A percentile compares a stretch with the other conserved stretches of the same genome.
Conservation (phyloP, 208 protist genomes). For the Polymyxa betae region DNA sequence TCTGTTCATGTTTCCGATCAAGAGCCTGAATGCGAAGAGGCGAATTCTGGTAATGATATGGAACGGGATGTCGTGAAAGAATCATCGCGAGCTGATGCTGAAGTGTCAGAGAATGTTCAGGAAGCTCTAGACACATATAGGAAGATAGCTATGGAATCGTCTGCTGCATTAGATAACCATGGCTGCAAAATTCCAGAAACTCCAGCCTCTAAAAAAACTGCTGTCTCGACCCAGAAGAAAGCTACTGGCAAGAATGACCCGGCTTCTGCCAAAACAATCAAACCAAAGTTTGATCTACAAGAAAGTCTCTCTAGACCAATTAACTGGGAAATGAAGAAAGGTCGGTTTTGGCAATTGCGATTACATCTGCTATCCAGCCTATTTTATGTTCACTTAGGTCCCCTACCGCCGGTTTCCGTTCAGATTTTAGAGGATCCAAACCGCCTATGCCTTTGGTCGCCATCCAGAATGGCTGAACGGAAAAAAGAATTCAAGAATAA, state of each 20-base stretch:
- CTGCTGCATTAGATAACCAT: background rate
- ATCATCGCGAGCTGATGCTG: too few species aligned
- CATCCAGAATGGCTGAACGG: background rate
- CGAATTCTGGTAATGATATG: too few species aligned
- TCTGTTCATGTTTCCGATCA: too few species aligned
- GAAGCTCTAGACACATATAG: slow-evolving; percentile 29
- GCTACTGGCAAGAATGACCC: background rate
- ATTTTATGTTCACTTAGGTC: background rate
- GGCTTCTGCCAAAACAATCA: background rate
- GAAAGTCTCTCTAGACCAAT: slow-evolving; percentile 9
- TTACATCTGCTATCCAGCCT: background rate
- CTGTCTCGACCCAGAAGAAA: background rate
- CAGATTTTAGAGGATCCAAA: background rate
- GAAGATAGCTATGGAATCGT: slow-evolving; percentile 46
- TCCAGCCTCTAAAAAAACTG: background rate
- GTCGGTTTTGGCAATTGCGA: background rate
- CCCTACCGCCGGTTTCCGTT: background rate
- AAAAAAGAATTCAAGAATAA: slow-evolving; percentile 49
- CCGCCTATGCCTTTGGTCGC: slow-evolving; percentile 26
- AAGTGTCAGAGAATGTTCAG: background rate
- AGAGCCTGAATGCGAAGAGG: too few species aligned
- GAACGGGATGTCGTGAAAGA: too few species aligned
- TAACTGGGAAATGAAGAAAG: slow-evolving; percentile 48
- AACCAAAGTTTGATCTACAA: slow-evolving; percentile 25
- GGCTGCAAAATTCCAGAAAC: background rate